Base-by-base conservation (phyloP, 192 early-diverging fungal species). In the Backusella westeae region DNA sequence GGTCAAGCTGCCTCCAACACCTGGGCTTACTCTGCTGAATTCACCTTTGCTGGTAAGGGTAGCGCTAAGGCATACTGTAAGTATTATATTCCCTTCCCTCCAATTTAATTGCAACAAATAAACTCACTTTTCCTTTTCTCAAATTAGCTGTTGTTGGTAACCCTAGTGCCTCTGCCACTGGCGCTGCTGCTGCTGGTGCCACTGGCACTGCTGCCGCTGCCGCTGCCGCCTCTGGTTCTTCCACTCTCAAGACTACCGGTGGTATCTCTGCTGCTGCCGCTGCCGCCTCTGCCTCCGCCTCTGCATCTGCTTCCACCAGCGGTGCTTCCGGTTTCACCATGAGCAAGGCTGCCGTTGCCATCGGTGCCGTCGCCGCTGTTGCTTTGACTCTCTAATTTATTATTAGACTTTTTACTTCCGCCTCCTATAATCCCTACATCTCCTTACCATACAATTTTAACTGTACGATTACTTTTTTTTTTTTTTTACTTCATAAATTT, bases 1-100 rank as follows among this genome's bases (percentile, higher is more conserved):
- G 80, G 80, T 42, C 78, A 79, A 69, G 32, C 72, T 44, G 17
- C 67, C 3, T 53, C 67, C 12, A 63, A 56, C n/a, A 74, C 21
- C 34, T 81, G 80, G 80, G 67, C 39, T 36, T 81, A 81, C 69
- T 81, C 80, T 75, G 76, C 73, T 67, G 67, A 72, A 29, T 81
- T 81, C 73, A 70, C 49, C 6, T 81, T 81, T 66, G 68, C 66
- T 26, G 80, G 80, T 69, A 77, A 74, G 21, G 80, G 80, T 21
- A 75, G 59, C 44, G 46, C 59, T 5, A 65, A 56, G 17, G 73
- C 80, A 52, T 21, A 78, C 26, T 72, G 74, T 76, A 75, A 80
- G 72, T 74, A 14, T 63, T 59, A 12, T 59, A 26, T 59, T 29
- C 21, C n/a, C 21, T 26, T 14, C 23, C 26, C 21, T 53, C 53